Conservation (phyloP, 768 basidiomycete genomes). For the Tephrocybe sp. region DNA sequence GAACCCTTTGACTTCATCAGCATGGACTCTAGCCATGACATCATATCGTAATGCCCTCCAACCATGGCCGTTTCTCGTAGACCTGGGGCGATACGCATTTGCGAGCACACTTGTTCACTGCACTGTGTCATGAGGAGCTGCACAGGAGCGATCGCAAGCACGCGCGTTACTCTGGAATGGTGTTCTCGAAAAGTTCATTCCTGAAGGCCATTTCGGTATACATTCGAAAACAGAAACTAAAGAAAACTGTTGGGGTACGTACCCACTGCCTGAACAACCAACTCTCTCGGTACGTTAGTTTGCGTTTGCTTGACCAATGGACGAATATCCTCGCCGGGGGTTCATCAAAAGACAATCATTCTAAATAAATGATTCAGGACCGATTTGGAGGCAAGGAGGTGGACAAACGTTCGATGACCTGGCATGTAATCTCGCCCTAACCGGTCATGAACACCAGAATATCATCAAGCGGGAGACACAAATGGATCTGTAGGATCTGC, state of each 20-base stretch:
- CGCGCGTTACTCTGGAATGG: slow-evolving; percentile 97
- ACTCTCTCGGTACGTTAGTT: slow-evolving; percentile 96
- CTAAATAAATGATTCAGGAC: no score
- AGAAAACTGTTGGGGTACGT: slow-evolving; percentile 9
- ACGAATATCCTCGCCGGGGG: no score
- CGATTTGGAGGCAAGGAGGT: no score
- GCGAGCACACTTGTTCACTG: slow-evolving; percentile 9
- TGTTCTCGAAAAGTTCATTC: slow-evolving; percentile 94
- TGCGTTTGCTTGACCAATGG: slow-evolving; percentile 98
- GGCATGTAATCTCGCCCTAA: slow-evolving; percentile 96
- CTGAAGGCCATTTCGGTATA: slow-evolving; percentile 97
- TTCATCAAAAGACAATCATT: no score
- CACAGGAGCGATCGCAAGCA: no score
- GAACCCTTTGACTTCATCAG: neutral
- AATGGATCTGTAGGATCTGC: slow-evolving; percentile 94
- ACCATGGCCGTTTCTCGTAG: neutral
- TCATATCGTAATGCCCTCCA: neutral
- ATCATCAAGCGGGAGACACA: slow-evolving; percentile 90
- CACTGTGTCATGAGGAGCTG: no score
- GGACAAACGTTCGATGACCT: slow-evolving; percentile 80
- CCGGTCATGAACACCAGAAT: slow-evolving; percentile 99
- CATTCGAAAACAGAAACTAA: slow-evolving; percentile 90
- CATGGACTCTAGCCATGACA: slow-evolving; percentile 9
- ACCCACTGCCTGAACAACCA: slow-evolving; percentile 95
- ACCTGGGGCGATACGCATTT: neutral